Percentiles rank a stretch among this genome's conserved stretches.
These are phyloP conservation scores for Diplosphaera chodatii DNA, from an alignment of 139 green algal species.

Conservation along the genomic window DNA sequence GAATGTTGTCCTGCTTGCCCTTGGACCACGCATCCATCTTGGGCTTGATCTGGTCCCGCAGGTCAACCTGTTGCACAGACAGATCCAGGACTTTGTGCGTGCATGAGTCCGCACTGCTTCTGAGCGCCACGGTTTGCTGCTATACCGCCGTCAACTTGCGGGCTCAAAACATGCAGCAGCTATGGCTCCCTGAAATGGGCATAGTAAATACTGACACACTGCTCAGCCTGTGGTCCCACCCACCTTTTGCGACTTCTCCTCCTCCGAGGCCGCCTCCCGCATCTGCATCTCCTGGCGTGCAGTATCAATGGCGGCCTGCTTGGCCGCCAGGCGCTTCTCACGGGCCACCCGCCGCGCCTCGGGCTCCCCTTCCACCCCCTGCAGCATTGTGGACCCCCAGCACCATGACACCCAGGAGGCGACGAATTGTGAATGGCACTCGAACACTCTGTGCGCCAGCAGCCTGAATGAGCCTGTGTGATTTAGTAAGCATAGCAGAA, in stretches of 20 bases:
- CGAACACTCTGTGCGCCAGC: too few species aligned
- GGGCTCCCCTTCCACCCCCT: constrained; percentile 23
- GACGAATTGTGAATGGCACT: too few species aligned
- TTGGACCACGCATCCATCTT: constrained; percentile 58
- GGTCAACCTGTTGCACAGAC: constrained; percentile 6
- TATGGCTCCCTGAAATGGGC: too few species aligned
- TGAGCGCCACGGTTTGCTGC: too few species aligned
- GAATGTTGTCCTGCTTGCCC: constrained; percentile 77
- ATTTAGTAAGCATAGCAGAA: too few species aligned
- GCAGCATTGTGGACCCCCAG: background rate
- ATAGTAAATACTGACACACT: too few species aligned
- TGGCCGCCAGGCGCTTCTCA: constrained; percentile 25
- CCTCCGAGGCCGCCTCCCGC: constrained; percentile 47
- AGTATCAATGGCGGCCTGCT: constrained; percentile 30
- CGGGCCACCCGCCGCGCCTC: constrained; percentile 29
- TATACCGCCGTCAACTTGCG: background rate
- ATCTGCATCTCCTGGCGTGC: constrained; percentile 37
- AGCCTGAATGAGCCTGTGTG: too few species aligned
- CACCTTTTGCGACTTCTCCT: constrained; percentile 40
- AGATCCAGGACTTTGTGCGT: background rate
- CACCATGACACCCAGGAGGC: too few species aligned
- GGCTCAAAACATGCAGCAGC: background rate
- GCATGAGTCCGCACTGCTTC: too few species aligned
- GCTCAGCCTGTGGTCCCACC: too few species aligned
- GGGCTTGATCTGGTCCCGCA: constrained; percentile 48